Percentiles rank a stretch among this genome's conserved stretches.
Conservation (phyloP, 148 eudicot species). For the Salicornia ramosissima region DNA sequence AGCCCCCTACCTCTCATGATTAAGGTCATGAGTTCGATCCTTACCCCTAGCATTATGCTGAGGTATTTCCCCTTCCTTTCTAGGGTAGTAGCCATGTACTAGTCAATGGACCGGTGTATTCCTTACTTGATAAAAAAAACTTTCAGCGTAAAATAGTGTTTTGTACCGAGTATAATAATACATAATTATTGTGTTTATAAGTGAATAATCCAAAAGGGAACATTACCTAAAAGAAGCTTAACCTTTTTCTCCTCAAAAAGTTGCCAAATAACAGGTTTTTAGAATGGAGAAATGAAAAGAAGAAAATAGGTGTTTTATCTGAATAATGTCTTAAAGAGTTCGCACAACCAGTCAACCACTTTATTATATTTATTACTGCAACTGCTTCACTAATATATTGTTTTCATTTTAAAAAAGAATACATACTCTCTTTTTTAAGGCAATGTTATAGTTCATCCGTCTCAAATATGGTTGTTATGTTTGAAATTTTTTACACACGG, state of each 20-base stretch:
- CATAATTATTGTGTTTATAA: background rate
- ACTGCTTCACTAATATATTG: slow-evolving; percentile 16
- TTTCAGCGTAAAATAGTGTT: slow-evolving; percentile 19
- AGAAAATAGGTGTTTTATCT: slow-evolving; percentile 5
- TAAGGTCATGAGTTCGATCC: too few relatives aligned
- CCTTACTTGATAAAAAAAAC: too few relatives aligned
- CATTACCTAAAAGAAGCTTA: slow-evolving; percentile 25
- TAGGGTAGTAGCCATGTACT: too few relatives aligned
- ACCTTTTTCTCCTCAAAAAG: slow-evolving; percentile 27
- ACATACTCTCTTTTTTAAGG: background rate
- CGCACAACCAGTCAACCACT: background rate
- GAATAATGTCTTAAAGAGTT: slow-evolving; percentile 5
- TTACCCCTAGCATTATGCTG: too few relatives aligned
- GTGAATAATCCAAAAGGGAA: slow-evolving; percentile 23
- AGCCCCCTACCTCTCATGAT: too few relatives aligned
- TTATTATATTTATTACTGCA: slow-evolving; percentile 3
- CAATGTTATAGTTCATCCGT: too few relatives aligned
- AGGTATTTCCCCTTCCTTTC: too few relatives aligned
- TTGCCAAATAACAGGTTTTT: slow-evolving; percentile 30
- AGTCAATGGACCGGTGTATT: too few relatives aligned
- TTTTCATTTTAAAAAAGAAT: background rate
- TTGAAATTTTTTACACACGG: too few relatives aligned
- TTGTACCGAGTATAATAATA: background rate
- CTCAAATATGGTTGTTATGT: too few relatives aligned
- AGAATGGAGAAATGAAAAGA: background rate